A percentile compares a stretch with the other conserved stretches of the same genome.
phyloP scores from a whole-genome alignment of 169 alveolate genomes.

The Eimeria maxima region DNA sequence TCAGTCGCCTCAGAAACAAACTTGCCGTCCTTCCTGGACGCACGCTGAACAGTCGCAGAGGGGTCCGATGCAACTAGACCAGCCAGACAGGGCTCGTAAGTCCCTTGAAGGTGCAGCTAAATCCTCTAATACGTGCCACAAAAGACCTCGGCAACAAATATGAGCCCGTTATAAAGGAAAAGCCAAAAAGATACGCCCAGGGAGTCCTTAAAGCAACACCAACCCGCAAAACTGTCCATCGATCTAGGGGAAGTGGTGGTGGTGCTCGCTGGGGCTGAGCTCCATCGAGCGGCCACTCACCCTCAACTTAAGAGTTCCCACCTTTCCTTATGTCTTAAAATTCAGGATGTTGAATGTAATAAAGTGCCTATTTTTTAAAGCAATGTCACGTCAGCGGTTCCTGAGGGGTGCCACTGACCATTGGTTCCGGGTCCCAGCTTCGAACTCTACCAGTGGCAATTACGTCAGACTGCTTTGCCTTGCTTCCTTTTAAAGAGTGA shows the following conservation, averaged over 20 bases:
- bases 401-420: background rate
- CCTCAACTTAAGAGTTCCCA: too few species aligned
- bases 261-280: slow-evolving; percentile 40
- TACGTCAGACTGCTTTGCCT: background rate
- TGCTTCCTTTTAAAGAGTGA: background rate
- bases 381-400: too few species aligned
- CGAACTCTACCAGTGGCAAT: background rate
- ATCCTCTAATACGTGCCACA: background rate
- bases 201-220: background rate
- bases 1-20: too few species aligned
- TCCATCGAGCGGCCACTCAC: background rate
- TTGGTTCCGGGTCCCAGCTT: background rate
- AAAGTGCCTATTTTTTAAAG: too few species aligned
- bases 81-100: background rate
- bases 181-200: background rate
- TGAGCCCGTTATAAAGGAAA: background rate
- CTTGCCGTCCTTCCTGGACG: too few species aligned
- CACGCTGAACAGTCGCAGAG: too few species aligned
- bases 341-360: too few species aligned
- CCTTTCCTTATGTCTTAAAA: too few species aligned
- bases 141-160: background rate
- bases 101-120: background rate
- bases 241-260: slow-evolving; percentile 7
- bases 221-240: background rate
- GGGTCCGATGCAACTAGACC: too few species aligned